Conservation (phyloP, 1,284 basidiomycete genomes). For the Mycosarcoma maydis region DNA sequence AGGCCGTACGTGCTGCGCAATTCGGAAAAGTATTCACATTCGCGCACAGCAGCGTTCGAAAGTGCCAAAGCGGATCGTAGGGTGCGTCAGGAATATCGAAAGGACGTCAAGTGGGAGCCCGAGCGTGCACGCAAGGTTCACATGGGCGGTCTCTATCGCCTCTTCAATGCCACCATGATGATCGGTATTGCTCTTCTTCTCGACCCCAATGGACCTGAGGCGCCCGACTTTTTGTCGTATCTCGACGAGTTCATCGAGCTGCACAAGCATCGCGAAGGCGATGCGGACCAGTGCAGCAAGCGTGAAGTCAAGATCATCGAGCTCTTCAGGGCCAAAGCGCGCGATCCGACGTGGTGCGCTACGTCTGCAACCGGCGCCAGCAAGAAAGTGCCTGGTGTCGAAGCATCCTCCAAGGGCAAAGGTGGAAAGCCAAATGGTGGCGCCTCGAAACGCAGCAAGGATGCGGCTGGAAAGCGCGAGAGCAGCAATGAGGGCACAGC, state of each 20-base stretch:
- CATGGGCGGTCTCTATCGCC: constrained; percentile 62
- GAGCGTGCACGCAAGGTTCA: constrained; percentile 53
- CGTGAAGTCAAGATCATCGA: constrained; percentile 64
- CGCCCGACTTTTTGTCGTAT: constrained; percentile 46
- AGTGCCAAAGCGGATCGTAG: constrained; percentile 55
- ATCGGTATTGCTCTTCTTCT: constrained; percentile 62
- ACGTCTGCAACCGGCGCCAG: constrained; percentile 39
- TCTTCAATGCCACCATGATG: constrained; percentile 62
- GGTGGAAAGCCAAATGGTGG: constrained; percentile 1
- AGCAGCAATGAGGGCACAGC: constrained; percentile 26
- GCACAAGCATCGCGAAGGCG: constrained; percentile 48
- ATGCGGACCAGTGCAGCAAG: constrained; percentile 59
- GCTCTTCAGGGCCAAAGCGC: constrained; percentile 59
- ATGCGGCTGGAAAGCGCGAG: constrained; percentile 18
- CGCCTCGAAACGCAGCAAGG: constrained; percentile 13
- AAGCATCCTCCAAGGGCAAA: constrained; percentile 14
- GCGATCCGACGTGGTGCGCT: constrained; percentile 60
- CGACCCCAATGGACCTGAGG: constrained; percentile 51
- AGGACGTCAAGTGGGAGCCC: constrained; percentile 57
- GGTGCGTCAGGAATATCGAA: constrained; percentile 56
- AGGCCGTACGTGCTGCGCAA: constrained; percentile 60
- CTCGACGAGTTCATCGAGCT: constrained; percentile 63
- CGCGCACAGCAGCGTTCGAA: constrained; percentile 56
- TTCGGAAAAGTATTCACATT: constrained; percentile 56
- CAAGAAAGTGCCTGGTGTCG: constrained; percentile 8